Conservation (phyloP, 495 filamentous ascomycete genomes). For the Hypoxylon trugodes region DNA sequence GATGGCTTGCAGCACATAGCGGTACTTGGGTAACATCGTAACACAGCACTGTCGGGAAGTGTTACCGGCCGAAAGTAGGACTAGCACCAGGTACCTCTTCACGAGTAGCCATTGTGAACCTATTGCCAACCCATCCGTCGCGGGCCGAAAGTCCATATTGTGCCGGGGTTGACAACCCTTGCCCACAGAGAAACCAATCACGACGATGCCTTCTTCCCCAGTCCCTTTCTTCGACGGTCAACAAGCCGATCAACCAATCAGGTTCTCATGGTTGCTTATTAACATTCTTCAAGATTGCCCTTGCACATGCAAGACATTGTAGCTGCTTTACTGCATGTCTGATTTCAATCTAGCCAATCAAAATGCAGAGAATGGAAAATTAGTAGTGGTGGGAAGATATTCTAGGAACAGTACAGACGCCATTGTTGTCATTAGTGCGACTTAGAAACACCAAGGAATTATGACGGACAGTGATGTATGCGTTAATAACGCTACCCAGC, state of each 20-base stretch:
- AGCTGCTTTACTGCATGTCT: background rate
- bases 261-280: conserved; percentile 11
- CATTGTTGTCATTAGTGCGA: conserved; percentile 7
- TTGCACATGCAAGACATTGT: conserved; percentile 41
- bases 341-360: conserved; percentile 11
- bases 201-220: conserved; percentile 26
- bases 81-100: conserved; percentile 10
- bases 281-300: conserved; percentile 22
- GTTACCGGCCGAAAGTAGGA: conserved; percentile 32
- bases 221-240: conserved; percentile 25
- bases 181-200: conserved; percentile 24
- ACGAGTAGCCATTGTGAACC: background rate
- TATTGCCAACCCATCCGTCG: conserved; percentile 13
- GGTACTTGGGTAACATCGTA: conserved; percentile 39
- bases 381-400: background rate
- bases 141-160: conserved; percentile 48
- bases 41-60: conserved; percentile 38
- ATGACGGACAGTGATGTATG: conserved; percentile 2
- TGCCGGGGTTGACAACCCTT: conserved; percentile 30
- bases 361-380: conserved; percentile 3
- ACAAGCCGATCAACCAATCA: conserved; percentile 32
- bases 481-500: background rate
- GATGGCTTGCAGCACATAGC: conserved; percentile 9
- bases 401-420: conserved; percentile 1
- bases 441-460: background rate